Evolutionary conservation across 306 rosid species (phyloP).

Genomic region (Sicyos edulis): DNA sequence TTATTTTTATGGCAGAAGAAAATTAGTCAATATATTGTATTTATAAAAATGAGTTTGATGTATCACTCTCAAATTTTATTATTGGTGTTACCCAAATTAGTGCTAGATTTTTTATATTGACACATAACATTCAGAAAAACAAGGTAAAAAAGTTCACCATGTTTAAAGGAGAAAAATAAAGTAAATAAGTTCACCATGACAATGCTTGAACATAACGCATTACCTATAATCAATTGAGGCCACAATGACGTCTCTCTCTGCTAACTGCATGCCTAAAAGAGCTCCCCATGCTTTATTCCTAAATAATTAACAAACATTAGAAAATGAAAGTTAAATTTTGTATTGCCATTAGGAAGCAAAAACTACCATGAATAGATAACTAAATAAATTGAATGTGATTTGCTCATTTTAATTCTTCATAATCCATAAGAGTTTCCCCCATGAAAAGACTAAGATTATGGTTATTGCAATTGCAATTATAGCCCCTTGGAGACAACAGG

Average conservation of each 20-base stretch:
- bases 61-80: neutral
- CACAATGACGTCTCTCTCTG: constrained; percentile 81
- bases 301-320: constrained; percentile 28
- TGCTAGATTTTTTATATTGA: no score
- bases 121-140: no score
- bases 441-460: neutral
- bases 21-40: neutral
- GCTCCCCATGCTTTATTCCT: constrained; percentile 99
- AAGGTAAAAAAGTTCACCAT: neutral
- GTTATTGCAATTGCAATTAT: neutral
- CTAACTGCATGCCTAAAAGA: constrained; percentile 76
- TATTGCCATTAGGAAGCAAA: constrained; percentile 10
- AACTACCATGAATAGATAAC: constrained; percentile 20
- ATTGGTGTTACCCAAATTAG: no score
- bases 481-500: neutral
- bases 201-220: constrained; percentile 43
- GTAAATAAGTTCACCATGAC: constrained; percentile 30
- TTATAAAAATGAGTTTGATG: neutral
- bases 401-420: neutral
- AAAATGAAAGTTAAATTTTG: constrained; percentile 21
- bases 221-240: constrained; percentile 94
- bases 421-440: neutral
- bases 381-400: neutral
- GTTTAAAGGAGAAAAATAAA: constrained; percentile 10
- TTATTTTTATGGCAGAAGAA: neutral